Evolutionary conservation across 2,329 filamentous ascomycete genomes (phyloP).

Genomic region (Cytospora leucostoma): DNA sequence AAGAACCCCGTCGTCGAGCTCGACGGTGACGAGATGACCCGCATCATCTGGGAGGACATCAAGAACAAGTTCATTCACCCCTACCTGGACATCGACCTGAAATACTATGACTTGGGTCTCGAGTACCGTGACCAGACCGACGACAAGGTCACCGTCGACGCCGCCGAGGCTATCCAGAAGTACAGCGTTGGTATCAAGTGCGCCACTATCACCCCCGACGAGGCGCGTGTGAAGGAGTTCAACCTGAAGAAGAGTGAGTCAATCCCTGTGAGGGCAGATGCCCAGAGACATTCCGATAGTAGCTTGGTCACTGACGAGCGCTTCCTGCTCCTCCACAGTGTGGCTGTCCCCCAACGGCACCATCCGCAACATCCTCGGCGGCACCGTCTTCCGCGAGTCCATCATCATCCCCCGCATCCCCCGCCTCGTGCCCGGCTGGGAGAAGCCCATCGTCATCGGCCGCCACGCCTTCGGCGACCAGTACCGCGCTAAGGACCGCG

Average conservation of each 20-base stretch:
- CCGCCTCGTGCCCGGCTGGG: slow-evolving; percentile 93
- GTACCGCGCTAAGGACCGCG: slow-evolving; percentile 92
- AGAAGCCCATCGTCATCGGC: slow-evolving; percentile 98
- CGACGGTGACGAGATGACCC: slow-evolving; percentile 94
- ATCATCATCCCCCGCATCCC: slow-evolving; percentile 95
- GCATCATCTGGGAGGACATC: slow-evolving; percentile 99
- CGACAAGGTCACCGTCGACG: slow-evolving; percentile 93
- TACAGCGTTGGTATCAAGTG: slow-evolving; percentile 99
- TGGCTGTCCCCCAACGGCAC: slow-evolving; percentile 98
- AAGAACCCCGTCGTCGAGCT: slow-evolving; percentile 98
- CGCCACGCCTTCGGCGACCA: slow-evolving; percentile 98
- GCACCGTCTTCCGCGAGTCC: slow-evolving; percentile 98
- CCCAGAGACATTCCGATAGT: slow-evolving; percentile 2
- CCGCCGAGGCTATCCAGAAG: slow-evolving; percentile 97
- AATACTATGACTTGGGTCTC: slow-evolving; percentile 95
- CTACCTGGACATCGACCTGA: slow-evolving; percentile 95
- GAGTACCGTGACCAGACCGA: slow-evolving; percentile 95
- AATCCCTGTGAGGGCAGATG: not conserved
- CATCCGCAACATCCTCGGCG: slow-evolving; percentile 74
- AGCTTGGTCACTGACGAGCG: slow-evolving; percentile 14
- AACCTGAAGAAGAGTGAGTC: slow-evolving; percentile 92
- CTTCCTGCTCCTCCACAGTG: slow-evolving; percentile 56
- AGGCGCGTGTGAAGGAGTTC: slow-evolving; percentile 95
- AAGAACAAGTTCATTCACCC: slow-evolving; percentile 98
- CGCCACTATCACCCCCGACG: slow-evolving; percentile 97